Evolutionary conservation across 805 yeast species (phyloP).

Genomic region (Schizosaccharomyces osmophilus): DNA sequence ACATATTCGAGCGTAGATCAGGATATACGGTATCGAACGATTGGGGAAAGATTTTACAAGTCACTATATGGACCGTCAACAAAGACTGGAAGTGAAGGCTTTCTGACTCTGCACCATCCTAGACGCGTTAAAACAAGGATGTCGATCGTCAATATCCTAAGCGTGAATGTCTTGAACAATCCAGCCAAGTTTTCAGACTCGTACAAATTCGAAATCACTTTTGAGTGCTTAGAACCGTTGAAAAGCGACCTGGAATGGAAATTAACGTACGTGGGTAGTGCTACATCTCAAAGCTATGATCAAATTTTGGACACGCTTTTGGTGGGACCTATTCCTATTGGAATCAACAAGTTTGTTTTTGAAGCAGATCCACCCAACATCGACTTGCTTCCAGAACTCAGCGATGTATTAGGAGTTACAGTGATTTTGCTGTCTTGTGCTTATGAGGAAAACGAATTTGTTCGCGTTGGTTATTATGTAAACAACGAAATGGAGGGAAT

Average conservation of each 20-base stretch:
- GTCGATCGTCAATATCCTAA: constrained; percentile 59
- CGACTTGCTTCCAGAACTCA: constrained; percentile 70
- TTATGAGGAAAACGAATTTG: constrained; percentile 81
- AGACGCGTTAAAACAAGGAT: background rate
- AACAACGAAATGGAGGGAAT: constrained; percentile 90
- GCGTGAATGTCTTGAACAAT: constrained; percentile 75
- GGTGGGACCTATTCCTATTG: constrained; percentile 98
- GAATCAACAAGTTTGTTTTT: constrained; percentile 76
- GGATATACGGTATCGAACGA: no score
- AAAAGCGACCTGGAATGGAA: constrained; percentile 93
- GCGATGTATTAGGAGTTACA: constrained; percentile 83
- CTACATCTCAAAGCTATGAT: constrained; percentile 62
- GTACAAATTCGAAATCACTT: constrained; percentile 88
- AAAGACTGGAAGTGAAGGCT: no score
- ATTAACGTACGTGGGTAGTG: constrained; percentile 85
- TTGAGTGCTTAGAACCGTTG: constrained; percentile 83
- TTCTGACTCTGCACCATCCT: no score
- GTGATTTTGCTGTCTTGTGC: constrained; percentile 83
- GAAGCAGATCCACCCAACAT: constrained; percentile 94
- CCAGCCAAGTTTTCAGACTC: constrained; percentile 88
- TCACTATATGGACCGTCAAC: no score
- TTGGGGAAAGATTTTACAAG: no score
- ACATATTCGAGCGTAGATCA: no score
- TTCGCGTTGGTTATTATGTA: constrained; percentile 90
- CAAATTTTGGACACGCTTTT: constrained; percentile 85